Evolutionary conservation across 306 rosid genomes (phyloP).

Genomic region (Acacia acuminata): DNA sequence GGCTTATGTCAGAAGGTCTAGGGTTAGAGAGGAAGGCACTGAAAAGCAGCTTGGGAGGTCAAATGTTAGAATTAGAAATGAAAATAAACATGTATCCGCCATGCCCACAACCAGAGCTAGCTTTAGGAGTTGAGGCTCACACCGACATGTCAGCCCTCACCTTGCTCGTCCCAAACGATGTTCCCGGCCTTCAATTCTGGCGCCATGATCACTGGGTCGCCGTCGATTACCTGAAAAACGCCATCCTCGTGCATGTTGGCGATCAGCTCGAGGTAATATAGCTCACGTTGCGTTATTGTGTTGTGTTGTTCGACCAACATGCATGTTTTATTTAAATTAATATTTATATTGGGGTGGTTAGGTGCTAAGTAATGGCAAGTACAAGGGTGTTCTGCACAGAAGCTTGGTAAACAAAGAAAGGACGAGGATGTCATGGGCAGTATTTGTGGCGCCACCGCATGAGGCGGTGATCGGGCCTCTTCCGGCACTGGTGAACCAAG

Average conservation of each 20-base stretch:
- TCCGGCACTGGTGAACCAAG: conserved; percentile 39
- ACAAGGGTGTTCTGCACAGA: conserved; percentile 62
- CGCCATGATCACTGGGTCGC: conserved; percentile 54
- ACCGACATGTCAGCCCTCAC: conserved; percentile 79
- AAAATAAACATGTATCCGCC: conserved; percentile 80
- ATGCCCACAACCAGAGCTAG: conserved; percentile 72
- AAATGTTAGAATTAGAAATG: conserved; percentile 59
- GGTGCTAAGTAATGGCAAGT: conserved; percentile 72
- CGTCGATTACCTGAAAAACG: conserved; percentile 45
- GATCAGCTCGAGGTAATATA: conserved; percentile 62
- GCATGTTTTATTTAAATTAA: neutral
- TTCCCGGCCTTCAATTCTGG: conserved; percentile 66
- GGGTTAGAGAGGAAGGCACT: conserved; percentile 47
- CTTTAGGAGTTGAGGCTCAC: conserved; percentile 75
- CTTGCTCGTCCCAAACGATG: conserved; percentile 55
- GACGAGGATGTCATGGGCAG: conserved; percentile 73
- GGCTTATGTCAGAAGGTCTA: conserved; percentile 59
- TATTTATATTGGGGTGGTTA: neutral
- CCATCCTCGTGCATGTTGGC: conserved; percentile 58
- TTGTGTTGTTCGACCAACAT: neutral
- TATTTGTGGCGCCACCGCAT: conserved; percentile 54
- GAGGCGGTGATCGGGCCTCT: conserved; percentile 56
- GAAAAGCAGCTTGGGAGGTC: conserved; percentile 45
- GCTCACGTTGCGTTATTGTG: neutral
- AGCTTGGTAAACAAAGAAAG: conserved; percentile 69